Evolutionary conservation across 2,329 filamentous ascomycete species (phyloP).

Genomic region (Exophiala bonariae): DNA sequence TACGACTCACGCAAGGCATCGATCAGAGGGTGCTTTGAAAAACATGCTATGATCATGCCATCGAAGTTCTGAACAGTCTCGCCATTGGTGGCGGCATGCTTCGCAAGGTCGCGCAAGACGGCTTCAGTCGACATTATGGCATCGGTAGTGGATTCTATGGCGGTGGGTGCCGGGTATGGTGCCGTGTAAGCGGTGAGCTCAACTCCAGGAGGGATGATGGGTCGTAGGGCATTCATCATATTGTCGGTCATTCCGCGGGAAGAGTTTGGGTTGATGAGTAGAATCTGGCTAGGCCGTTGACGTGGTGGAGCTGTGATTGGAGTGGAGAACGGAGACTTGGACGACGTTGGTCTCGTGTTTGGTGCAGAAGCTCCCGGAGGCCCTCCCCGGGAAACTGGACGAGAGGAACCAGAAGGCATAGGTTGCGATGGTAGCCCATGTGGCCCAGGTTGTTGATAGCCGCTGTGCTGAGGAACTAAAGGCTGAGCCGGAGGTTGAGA

Average conservation of each 20-base stretch:
- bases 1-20: conserved; percentile 49
- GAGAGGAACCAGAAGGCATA: conserved; percentile 8
- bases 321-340: conserved; percentile 27
- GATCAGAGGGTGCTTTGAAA: conserved; percentile 50
- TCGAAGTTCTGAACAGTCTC: conserved; percentile 40
- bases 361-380: conserved; percentile 9
- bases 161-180: conserved; percentile 49
- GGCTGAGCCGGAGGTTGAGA: conserved; percentile 16
- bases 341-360: conserved; percentile 19
- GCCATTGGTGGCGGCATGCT: conserved; percentile 38
- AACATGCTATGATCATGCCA: conserved; percentile 52
- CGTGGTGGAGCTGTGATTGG: conserved; percentile 25
- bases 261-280: conserved; percentile 52
- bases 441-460: conserved; percentile 8
- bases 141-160: conserved; percentile 53
- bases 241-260: conserved; percentile 49
- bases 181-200: conserved; percentile 53
- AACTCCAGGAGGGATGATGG: conserved; percentile 49
- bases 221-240: conserved; percentile 45
- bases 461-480: conserved; percentile 25
- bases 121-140: conserved; percentile 52
- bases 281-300: conserved; percentile 33
- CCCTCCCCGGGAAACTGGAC: conserved; percentile 20
- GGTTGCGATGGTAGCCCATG: not conserved
- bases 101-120: conserved; percentile 45